Conservation (phyloP, 768 basidiomycete species). For the Termitomyces sp. region DNA sequence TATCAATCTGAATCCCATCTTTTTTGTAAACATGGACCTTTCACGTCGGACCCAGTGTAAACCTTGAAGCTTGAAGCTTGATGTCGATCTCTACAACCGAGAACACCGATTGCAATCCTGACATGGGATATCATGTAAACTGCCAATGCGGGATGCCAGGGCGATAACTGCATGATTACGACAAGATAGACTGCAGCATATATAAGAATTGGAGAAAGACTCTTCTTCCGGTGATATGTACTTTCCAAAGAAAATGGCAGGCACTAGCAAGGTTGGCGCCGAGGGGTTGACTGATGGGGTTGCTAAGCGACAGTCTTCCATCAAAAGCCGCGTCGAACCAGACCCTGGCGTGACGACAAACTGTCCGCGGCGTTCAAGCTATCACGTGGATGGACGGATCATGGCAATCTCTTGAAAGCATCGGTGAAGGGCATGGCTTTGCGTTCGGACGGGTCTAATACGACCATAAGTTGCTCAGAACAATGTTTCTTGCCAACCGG, state of each 20-base stretch:
- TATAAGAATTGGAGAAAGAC: not conserved
- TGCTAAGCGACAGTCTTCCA: not conserved
- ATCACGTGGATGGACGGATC: not conserved
- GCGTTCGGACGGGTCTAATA: constrained; percentile 1
- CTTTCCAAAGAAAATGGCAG: not conserved
- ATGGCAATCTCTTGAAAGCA: not conserved
- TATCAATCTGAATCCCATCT: not conserved
- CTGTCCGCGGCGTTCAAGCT: not conserved
- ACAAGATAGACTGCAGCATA: not conserved
- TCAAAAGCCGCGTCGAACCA: not conserved
- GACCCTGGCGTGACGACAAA: too few relatives aligned
- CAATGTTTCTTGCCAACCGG: constrained; percentile 23
- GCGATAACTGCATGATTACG: not conserved
- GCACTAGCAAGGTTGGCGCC: not conserved
- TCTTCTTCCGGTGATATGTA: not conserved
- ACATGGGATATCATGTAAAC: not conserved
- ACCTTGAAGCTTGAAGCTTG: too few relatives aligned
- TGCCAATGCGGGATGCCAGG: not conserved
- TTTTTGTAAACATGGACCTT: constrained; percentile 1
- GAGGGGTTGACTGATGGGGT: not conserved
- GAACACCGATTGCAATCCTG: too few relatives aligned
- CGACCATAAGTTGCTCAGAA: not conserved
- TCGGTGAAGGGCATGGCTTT: not conserved
- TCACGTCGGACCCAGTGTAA: not conserved
- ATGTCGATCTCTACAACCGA: not conserved